Percentiles rank a stretch among this genome's conserved stretches.
Conservation (phyloP, 345 rosid species). For the Pistacia vera region DNA sequence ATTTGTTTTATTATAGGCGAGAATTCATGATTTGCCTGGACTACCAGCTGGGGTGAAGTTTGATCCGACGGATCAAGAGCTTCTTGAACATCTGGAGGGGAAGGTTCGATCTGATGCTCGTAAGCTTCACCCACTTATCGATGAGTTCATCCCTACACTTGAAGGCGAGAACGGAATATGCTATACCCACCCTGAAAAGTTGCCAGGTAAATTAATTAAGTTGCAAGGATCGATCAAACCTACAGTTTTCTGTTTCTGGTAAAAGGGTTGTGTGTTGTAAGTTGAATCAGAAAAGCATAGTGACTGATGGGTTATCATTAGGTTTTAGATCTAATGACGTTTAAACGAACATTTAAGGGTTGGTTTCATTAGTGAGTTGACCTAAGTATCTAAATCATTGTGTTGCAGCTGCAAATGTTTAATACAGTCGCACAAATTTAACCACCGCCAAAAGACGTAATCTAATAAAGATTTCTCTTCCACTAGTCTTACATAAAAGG, state of each 20-base stretch:
- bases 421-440: neutral
- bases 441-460: neutral
- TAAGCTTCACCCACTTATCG: slow-evolving; percentile 86
- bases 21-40: slow-evolving; percentile 90
- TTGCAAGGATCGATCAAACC: neutral
- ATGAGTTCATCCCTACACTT: slow-evolving; percentile 88
- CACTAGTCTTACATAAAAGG: neutral
- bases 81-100: slow-evolving; percentile 91
- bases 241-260: neutral
- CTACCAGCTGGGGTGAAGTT: slow-evolving; percentile 97
- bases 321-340: too few species aligned
- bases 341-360: neutral
- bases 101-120: slow-evolving; percentile 72
- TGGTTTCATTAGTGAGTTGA: neutral
- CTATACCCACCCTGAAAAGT: slow-evolving; percentile 94
- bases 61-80: slow-evolving; percentile 98
- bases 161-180: slow-evolving; percentile 98
- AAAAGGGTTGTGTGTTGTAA: neutral
- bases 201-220: slow-evolving; percentile 61
- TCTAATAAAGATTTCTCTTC: neutral
- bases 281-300: neutral
- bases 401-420: neutral
- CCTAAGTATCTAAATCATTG: neutral
- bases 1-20: slow-evolving; percentile 36
- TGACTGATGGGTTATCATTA: neutral